Evolutionary conservation across 169 alveolate genomes (phyloP).

Genomic region (Babesia gibsoni): DNA sequence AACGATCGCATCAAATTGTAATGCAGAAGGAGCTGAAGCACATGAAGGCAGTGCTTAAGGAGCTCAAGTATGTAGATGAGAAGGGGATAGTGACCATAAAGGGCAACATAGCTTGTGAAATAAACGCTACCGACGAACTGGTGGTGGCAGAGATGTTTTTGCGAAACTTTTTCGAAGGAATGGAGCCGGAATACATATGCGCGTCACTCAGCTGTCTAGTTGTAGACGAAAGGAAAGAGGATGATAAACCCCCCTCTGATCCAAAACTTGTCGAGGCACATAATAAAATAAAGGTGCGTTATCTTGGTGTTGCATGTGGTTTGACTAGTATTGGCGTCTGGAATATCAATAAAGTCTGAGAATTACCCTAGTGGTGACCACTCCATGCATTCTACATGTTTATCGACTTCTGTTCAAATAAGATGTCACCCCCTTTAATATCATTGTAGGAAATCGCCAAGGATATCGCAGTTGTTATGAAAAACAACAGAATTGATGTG

Average conservation of each 20-base stretch:
- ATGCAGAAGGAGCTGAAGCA: constrained; percentile 82
- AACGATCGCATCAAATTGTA: constrained; percentile 41
- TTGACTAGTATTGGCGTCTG: neutral
- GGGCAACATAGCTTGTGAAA: constrained; percentile 98
- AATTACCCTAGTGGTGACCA: neutral
- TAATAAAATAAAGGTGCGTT: constrained; percentile 33
- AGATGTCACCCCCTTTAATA: no score
- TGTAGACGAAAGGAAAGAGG: constrained; percentile 84
- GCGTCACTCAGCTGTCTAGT: constrained; percentile 93
- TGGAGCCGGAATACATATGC: constrained; percentile 89
- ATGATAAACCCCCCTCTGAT: constrained; percentile 72
- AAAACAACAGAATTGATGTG: constrained; percentile 80
- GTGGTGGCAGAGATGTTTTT: constrained; percentile 92
- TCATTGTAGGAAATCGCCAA: constrained; percentile 71
- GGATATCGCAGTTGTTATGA: constrained; percentile 82
- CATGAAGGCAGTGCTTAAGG: constrained; percentile 92
- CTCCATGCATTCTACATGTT: neutral
- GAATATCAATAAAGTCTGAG: neutral
- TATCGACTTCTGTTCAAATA: neutral
- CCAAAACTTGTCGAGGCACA: constrained; percentile 69
- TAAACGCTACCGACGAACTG: constrained; percentile 97
- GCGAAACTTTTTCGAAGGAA: constrained; percentile 89
- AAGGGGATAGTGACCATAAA: constrained; percentile 88
- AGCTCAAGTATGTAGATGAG: constrained; percentile 87
- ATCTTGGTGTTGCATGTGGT: neutral